A percentile compares a stretch with the other conserved stretches of the same genome.
These are phyloP conservation scores for Kokia cookei DNA, from an alignment of 441 rosid species.

Conservation along the genomic window DNA sequence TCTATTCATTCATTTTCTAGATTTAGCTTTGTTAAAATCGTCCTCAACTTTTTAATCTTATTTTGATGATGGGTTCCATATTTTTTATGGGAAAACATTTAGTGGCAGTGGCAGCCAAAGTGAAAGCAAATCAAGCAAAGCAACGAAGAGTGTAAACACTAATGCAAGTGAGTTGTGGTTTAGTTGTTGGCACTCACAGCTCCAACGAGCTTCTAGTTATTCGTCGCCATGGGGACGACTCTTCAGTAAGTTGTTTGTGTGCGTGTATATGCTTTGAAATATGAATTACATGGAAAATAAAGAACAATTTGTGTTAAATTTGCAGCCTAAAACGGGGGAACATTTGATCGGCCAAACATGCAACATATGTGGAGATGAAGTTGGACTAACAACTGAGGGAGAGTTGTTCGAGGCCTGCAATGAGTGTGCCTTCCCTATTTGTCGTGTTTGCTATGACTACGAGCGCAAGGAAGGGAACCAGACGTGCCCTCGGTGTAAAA, in stretches of 20 bases:
- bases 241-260: neutral
- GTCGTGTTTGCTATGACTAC: slow-evolving; percentile 50
- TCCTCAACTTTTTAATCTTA: no score
- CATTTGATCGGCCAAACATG: slow-evolving; percentile 31
- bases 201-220: neutral
- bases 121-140: neutral
- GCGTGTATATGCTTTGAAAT: neutral
- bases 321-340: slow-evolving; percentile 26
- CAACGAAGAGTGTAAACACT: neutral
- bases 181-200: slow-evolving; percentile 1
- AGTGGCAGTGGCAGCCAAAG: neutral
- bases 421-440: slow-evolving; percentile 54
- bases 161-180: neutral
- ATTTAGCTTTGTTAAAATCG: neutral
- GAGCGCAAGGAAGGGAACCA: slow-evolving; percentile 51
- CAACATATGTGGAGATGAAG: slow-evolving; percentile 46
- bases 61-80: neutral
- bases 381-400: slow-evolving; percentile 34
- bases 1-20: neutral
- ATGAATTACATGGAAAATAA: neutral
- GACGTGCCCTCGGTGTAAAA: slow-evolving; percentile 53
- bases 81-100: neutral
- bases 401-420: slow-evolving; percentile 50
- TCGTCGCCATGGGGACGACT: neutral
- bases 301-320: neutral